Percentiles rank a stretch among this genome's conserved stretches.
phyloP scores from a whole-genome alignment of 2,329 filamentous ascomycete genomes.

The Catunica adiposa region DNA sequence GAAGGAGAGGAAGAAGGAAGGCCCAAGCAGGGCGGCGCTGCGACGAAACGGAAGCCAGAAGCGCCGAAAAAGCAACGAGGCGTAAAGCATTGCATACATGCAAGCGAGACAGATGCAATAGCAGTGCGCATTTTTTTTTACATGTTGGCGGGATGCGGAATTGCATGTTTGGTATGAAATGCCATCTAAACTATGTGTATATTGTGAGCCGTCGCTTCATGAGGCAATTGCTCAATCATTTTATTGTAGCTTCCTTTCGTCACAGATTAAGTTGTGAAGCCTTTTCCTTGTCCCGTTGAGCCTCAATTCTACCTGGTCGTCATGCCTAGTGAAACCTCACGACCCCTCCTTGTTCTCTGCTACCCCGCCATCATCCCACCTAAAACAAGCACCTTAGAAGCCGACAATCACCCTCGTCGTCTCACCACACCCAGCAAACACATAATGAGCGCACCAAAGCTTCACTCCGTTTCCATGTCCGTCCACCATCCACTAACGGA shows the following conservation, averaged over 20 bases:
- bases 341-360: not conserved
- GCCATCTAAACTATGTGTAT: not conserved
- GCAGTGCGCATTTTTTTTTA: not conserved
- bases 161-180: not conserved
- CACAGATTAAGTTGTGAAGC: not conserved
- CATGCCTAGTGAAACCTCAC: not conserved
- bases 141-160: too few species aligned
- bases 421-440: not conserved
- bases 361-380: constrained; percentile 4
- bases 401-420: not conserved
- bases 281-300: not conserved
- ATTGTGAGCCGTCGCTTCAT: too few species aligned
- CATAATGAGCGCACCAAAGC: not conserved
- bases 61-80: constrained; percentile 11
- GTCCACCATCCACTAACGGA: not conserved
- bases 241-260: not conserved
- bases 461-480: constrained; percentile 8
- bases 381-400: not conserved
- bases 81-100: not conserved
- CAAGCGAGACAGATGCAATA: not conserved
- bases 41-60: constrained; percentile 11
- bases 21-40: not conserved
- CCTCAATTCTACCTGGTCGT: too few species aligned
- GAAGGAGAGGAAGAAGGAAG: not conserved
- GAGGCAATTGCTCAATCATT: too few species aligned